Base-by-base conservation (phyloP, 2,329 filamentous ascomycete species). In the Coccinonectria pachysandricola region DNA sequence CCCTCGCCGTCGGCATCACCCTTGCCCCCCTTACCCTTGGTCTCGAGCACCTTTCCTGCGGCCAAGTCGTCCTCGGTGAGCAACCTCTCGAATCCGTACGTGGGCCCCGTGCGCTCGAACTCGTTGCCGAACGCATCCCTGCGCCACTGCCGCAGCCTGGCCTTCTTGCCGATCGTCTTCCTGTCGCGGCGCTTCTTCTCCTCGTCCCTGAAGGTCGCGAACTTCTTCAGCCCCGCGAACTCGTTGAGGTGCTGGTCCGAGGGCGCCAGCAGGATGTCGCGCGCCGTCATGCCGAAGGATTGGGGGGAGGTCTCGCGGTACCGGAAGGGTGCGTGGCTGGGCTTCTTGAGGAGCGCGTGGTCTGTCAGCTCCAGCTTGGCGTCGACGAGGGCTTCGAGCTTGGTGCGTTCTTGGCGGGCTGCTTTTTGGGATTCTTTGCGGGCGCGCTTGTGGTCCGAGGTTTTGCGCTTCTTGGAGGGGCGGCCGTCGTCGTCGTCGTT, bases 301-400 rank as follows among this genome's bases (percentile, higher is more conserved):
- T 80, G 79, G 1, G 91, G 88, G 1, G 84, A 92, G 2, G 88
- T 94, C 51, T 95, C 87, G 47, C 91, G 83, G 64, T 98, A 98
- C 30, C 83, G 79, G 72, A 98, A 98, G 40, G 45, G 36, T 10
- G 42, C 39, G 15, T 39, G 31, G 21, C 27, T 26, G 13, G 42
- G 41, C 28, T 46, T 34, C 25, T 61, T 64, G 22, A 70, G 69
- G 27, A 72, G 67, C 26, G 75, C 60, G 12, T 75, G 71, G 36
- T 75, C 60, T 32, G 84, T 76, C 31, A 92, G 67, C 39, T 85
- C 73, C 44, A 95, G 69, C 49, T 79, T 79, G 41, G 78, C 69
- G 49, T 95, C 84, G 40, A 96, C 79, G 21, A 95, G 71, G 29
- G 79, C 75, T 51, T 95, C 87, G 42, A 96, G 80, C 43, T 82